Evolutionary conservation across 108 stramenopile genomes (phyloP), one percentile per base, ranked within the genome.

Genomic region (Seminavis robusta): DNA sequence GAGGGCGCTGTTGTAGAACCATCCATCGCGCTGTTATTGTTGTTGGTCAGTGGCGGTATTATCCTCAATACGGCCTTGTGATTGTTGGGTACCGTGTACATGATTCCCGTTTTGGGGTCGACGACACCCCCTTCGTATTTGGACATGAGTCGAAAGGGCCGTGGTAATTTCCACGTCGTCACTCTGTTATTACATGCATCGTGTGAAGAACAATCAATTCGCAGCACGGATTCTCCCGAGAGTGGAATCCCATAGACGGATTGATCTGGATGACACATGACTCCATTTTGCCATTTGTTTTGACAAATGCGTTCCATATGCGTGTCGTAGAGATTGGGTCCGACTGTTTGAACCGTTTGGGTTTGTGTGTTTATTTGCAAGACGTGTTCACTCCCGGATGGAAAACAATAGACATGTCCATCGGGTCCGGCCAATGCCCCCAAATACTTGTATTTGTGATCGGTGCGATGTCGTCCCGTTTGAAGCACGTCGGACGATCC

Each of bases 241-340:
- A 80, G 53, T 4, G 94, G 90, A 33, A 94, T 90, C 9, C 76
- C 90, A 66, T 94, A 94, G 19, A 92, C 74, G 56, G 88, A 86
- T 21, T 81, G 62, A 53, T 92, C 94, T 29, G 29, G 33, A 3
- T 48, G 16, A 37, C 57, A 61, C 0, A 70, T 66, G 29, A 88
- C 60, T 10, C 90, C 94, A 68, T 92, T 92, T 69, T 94, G 90
- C 88, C 88, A 94, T 69, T 95, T 93, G 69, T 92, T 95, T 54
- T 91, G 86, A 43, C 67, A 52, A 33, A 86, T 54, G 0, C 47
- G 29, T 38, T 91, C 89, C 73, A 88, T 55, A 37, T 49, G 13
- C 39, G 36, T 40, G 38, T 83, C 83, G 11, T 73, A 25, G 9
- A 89, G 40, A 67, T 84, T 83, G 10, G 83, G 88, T 4, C 94